phyloP scores from a whole-genome alignment of 225 moss, liverwort and hornwort species.

The Bryoerythrophyllum caledonicum region DNA sequence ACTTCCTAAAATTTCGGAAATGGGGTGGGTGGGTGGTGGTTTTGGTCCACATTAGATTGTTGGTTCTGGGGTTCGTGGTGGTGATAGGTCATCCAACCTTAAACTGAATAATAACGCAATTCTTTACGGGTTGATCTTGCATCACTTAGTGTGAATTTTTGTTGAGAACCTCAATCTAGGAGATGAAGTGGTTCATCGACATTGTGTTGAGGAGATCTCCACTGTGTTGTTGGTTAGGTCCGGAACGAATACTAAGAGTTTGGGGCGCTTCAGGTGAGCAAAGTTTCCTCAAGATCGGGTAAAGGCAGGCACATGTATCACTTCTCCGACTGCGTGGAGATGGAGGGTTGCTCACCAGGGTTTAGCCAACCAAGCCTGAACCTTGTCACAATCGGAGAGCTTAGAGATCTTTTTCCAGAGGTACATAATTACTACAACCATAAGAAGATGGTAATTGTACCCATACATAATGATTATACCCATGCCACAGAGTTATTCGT shows the following conservation, averaged over 20 bases:
- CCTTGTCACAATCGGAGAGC: slow-evolving; percentile 69
- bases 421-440: slow-evolving; percentile 26
- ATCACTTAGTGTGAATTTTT: neutral
- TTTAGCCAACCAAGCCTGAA: slow-evolving; percentile 95
- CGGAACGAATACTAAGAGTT: slow-evolving; percentile 61
- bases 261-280: slow-evolving; percentile 77
- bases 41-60: no score
- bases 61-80: no score
- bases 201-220: neutral
- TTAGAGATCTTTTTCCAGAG: slow-evolving; percentile 89
- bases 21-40: no score
- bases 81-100: no score
- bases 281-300: slow-evolving; percentile 82
- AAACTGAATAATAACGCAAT: no score
- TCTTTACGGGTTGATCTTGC: neutral
- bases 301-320: slow-evolving; percentile 91
- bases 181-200: neutral
- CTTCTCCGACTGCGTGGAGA: slow-evolving; percentile 79
- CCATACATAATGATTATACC: no score
- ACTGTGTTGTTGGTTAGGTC: slow-evolving; percentile 33
- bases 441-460: neutral
- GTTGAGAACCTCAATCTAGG: no score
- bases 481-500: no score
- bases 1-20: no score
- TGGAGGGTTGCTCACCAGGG: slow-evolving; percentile 83